Base-by-base conservation (phyloP, 179 eudicot genomes). In the Beta lomatogona region DNA sequence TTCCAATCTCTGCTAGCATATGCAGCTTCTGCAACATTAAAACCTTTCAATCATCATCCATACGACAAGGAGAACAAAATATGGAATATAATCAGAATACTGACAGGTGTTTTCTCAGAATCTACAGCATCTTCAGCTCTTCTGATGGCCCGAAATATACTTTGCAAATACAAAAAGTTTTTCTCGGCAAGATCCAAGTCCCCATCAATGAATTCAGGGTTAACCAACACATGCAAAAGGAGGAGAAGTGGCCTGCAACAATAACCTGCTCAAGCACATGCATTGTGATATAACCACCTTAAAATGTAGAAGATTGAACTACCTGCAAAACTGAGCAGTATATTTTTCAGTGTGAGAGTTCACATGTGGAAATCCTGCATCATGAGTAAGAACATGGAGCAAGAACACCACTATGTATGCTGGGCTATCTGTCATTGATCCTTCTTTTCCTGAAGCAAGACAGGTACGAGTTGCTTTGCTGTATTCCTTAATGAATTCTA, bases 351-450 rank as follows among this genome's bases (percentile, higher is more conserved):
- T 86, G 63, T 79, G 85, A 86, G 91, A 86, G 76, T 88, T 84
- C 63, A 83, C 79, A 71, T 88, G 64, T 13, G 94, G 94, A 80
- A 91, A 95, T 64, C 73, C 84, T 46, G 81, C 57, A 91, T 91
- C 94, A 87, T 95, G 99, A 80, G 99, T 94, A 85, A 95, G 97
- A 78, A 94, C 81, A 84, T 94, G 94, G 84, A 95, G 87, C 87
- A 95, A 84, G 85, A 86, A 95, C 81, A 94, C 97, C 69, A 92
- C 90, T 58, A 92, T 80, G 83, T 93, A 95, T 60, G 85, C 92
- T 50, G 99, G 94, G 79, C 80, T 71, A 85, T 84, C 81, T 25
- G 90, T 87, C 83, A 85, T 75, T 84, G 87, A 88, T 78, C 73
- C 83, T 70, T 88, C 86, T 73, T 79, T 71, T 52, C 67, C 79